A percentile compares a stretch with the other conserved stretches of the same genome.
These are phyloP conservation scores for Penicillium sp. DNA, from an alignment of 2,329 filamentous ascomycete species.

Conservation along the genomic window DNA sequence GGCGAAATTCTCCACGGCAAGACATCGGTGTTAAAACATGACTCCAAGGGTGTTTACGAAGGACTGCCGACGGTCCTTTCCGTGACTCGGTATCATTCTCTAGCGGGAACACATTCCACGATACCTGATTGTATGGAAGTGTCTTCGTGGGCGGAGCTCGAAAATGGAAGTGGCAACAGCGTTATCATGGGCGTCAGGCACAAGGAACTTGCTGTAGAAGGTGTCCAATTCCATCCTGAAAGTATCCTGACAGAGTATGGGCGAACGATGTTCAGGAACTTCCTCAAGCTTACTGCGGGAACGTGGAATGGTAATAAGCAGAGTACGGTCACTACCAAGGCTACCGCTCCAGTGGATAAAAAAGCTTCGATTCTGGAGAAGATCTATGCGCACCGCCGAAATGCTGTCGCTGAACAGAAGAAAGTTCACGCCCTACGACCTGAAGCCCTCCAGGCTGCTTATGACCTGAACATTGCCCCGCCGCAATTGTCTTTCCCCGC, in stretches of 20 bases:
- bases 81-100: constrained; percentile 92
- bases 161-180: constrained; percentile 65
- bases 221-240: constrained; percentile 96
- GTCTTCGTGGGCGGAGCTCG: constrained; percentile 75
- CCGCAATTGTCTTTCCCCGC: constrained; percentile 74
- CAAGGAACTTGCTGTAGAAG: constrained; percentile 85
- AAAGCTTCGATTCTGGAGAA: constrained; percentile 82
- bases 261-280: constrained; percentile 85
- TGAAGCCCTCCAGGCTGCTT: constrained; percentile 77
- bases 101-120: constrained; percentile 84
- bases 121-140: constrained; percentile 81
- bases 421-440: constrained; percentile 76
- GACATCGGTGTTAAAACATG: constrained; percentile 84
- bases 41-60: constrained; percentile 83
- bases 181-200: constrained; percentile 97
- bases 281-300: constrained; percentile 77
- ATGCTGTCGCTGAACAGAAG: constrained; percentile 73
- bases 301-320: constrained; percentile 79
- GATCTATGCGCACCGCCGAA: constrained; percentile 78
- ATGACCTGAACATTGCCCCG: constrained; percentile 76
- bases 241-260: constrained; percentile 91
- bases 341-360: constrained; percentile 43
- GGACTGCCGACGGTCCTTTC: constrained; percentile 73
- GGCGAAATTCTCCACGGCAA: constrained; percentile 97
- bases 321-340: constrained; percentile 17